Evolutionary conservation across 1,139 yeast genomes (phyloP), one percentile per base, ranked within the genome.

Genomic region (Kodamaea arcana): DNA sequence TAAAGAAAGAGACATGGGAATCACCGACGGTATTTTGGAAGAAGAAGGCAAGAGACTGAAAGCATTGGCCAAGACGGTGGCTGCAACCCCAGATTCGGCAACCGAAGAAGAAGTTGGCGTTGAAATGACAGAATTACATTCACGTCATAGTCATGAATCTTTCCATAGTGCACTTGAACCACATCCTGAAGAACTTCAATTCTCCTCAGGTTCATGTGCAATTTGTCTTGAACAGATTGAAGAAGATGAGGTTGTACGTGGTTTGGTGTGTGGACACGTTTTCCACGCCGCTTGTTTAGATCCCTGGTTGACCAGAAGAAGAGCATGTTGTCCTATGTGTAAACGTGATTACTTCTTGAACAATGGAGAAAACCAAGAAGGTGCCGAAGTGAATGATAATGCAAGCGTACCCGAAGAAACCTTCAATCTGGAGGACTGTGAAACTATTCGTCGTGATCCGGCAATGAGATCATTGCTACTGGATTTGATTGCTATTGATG

Each of bases 251-350:
- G 52, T 58, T 1, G 88, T 85, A 0, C 72, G 94, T 36, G 86
- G 87, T 0, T 65, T 85, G 32, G 63, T 83, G 9, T 86, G 95
- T 60, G 92, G 92, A 3, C 95, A 86, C 57, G 87, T 83, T 2
- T 86, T 80, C 69, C 95, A 86, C 52, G 69, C 81, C 9, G 80
- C 72, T 17, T 86, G 95, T 58, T 67, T 86, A 33, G 94, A 83
- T 47, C 92, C 92, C 1, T 85, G 95, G 95, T 62, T 86, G 32
- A 80, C 79, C 3, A 74, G 75, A 40, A 66, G 92, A 44, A 70
- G 84, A 36, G 92, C 92, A 1, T 81, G 87, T 50, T 86, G 95
- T 52, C 95, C 95, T 7, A 77, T 81, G 68, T 86, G 95, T 58
- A 83, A 85, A 52, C 64, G 86, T 27, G 94, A 84, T 50, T 78